A percentile compares a stretch with the other conserved stretches of the same genome.
These are phyloP conservation scores for Colletotrichum shisoi DNA, from an alignment of 2,329 filamentous ascomycete genomes.

Conservation along the genomic window DNA sequence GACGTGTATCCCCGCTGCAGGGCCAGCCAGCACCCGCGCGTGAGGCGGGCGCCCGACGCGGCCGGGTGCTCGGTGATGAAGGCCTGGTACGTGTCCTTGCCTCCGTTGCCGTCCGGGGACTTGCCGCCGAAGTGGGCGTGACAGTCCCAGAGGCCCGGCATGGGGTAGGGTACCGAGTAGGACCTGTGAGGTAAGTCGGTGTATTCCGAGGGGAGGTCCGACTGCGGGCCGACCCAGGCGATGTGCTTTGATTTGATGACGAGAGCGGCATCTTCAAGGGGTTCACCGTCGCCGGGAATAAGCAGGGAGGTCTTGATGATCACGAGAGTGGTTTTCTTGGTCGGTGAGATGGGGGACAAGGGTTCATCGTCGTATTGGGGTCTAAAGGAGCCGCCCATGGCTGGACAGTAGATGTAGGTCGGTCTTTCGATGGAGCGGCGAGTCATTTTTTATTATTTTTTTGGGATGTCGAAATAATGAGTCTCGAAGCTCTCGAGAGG, in stretches of 20 bases:
- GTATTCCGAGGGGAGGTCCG: slow-evolving; percentile 45
- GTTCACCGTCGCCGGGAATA: slow-evolving; percentile 57
- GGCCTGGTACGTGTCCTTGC: slow-evolving; percentile 33
- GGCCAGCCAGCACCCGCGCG: slow-evolving; percentile 51
- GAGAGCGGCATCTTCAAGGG: slow-evolving; percentile 52
- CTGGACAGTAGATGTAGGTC: slow-evolving; percentile 44
- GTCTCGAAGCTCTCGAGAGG: neutral
- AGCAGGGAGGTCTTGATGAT: slow-evolving; percentile 50
- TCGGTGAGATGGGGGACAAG: neutral
- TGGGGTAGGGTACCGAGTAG: slow-evolving; percentile 53
- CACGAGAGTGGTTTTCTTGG: slow-evolving; percentile 43
- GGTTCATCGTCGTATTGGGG: slow-evolving; percentile 16
- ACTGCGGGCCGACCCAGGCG: slow-evolving; percentile 50
- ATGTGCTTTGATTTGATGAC: slow-evolving; percentile 51
- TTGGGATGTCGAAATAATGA: neutral
- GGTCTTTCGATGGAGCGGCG: slow-evolving; percentile 24
- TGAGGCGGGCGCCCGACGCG: slow-evolving; percentile 53
- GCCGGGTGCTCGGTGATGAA: slow-evolving; percentile 43
- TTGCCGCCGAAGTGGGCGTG: slow-evolving; percentile 58
- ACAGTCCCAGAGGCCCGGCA: slow-evolving; percentile 64
- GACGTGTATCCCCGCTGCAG: slow-evolving; percentile 60
- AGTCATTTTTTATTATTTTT: slow-evolving; percentile 30
- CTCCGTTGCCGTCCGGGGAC: slow-evolving; percentile 41
- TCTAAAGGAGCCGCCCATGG: slow-evolving; percentile 44
- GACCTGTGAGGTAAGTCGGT: slow-evolving; percentile 43